Base-by-base conservation (phyloP, 208 protist species). In the Tritrichomonas musculus region DNA sequence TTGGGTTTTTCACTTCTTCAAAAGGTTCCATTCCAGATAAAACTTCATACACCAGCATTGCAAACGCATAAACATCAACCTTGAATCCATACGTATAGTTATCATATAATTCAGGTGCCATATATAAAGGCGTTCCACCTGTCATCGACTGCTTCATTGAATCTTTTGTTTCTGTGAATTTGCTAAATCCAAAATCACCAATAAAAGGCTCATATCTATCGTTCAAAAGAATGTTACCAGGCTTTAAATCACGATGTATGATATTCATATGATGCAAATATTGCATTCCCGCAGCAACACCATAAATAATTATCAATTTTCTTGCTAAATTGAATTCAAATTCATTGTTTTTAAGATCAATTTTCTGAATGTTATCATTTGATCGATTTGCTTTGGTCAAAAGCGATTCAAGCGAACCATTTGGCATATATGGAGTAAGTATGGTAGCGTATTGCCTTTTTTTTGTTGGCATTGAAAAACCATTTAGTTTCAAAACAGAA, bases 241-340 rank as follows among this genome's bases (percentile, higher is more conserved):
- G 41, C n/a, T 88, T 88, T 14, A 88, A 47, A 88, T 88, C 77
- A 20, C 77, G 41, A 30, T 88, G 77, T 57, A 88, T 20, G n/a
- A 88, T 57, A 27, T 88, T 53, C 27, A 47, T 20, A 39, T 49
- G 20, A 50, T 88, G 77, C 11, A 88, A 47, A 57, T 88, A 88
- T 88, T 57, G 5, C 77, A 88, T 88, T 44, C 77, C 77, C 33
- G 33, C 33, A 27, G 77, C 77, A 88, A 88, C 47, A 39, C 77
- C 77, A 36, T 57, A 36, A n/a, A 33, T 36, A 33, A 88, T 57
- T 41, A 53, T 88, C 8, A 33, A 57, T 33, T 44, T 20, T 57
- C 57, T 41, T 39, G 77, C 57, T 82, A 60, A 60, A 60, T 60
- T 17, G 11, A 5, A 60, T n/a, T n/a, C n/a, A n/a, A n/a, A n/a